Conservation (phyloP, 345 rosid species). For the Hibiscus tridactylites region DNA sequence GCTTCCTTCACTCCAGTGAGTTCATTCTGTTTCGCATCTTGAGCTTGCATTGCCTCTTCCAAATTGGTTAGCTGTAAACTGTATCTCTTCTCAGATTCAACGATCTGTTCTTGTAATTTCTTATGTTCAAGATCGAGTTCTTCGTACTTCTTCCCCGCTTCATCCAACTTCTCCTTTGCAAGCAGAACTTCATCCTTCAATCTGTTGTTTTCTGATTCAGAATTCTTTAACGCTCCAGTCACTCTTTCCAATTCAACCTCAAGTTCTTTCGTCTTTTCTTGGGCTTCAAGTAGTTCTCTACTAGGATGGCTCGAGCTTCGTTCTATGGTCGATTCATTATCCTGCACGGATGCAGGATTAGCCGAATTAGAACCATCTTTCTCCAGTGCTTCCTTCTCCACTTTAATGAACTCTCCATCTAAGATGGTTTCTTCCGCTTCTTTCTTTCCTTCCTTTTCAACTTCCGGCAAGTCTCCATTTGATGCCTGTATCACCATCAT, state of each 20-base stretch:
- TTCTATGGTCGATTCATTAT: slow-evolving; percentile 29
- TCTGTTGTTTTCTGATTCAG: slow-evolving; percentile 55
- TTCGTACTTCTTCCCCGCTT: slow-evolving; percentile 43
- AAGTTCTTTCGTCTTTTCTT: slow-evolving; percentile 69
- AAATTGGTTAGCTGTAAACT: slow-evolving; percentile 42
- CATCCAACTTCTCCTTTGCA: slow-evolving; percentile 49
- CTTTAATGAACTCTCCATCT: slow-evolving; percentile 89
- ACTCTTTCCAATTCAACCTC: slow-evolving; percentile 72
- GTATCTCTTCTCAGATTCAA: slow-evolving; percentile 58
- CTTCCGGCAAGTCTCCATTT: slow-evolving; percentile 44
- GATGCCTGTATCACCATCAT: slow-evolving; percentile 28
- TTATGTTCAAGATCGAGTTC: slow-evolving; percentile 56
- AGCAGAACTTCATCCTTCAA: slow-evolving; percentile 49
- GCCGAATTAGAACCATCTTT: slow-evolving; percentile 39
- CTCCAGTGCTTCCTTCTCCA: slow-evolving; percentile 74
- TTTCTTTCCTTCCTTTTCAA: slow-evolving; percentile 23
- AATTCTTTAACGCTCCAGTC: slow-evolving; percentile 50
- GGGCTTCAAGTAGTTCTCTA: slow-evolving; percentile 72
- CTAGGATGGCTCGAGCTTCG: slow-evolving; percentile 43
- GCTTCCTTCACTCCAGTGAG: slow-evolving; percentile 65
- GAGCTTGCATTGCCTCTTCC: slow-evolving; percentile 60
- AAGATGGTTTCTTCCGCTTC: slow-evolving; percentile 33
- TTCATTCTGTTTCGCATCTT: slow-evolving; percentile 68
- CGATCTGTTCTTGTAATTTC: slow-evolving; percentile 58
- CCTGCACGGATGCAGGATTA: slow-evolving; percentile 19